Base-by-base conservation (phyloP, 2,329 filamentous ascomycete genomes). In the Graphium sp. region DNA sequence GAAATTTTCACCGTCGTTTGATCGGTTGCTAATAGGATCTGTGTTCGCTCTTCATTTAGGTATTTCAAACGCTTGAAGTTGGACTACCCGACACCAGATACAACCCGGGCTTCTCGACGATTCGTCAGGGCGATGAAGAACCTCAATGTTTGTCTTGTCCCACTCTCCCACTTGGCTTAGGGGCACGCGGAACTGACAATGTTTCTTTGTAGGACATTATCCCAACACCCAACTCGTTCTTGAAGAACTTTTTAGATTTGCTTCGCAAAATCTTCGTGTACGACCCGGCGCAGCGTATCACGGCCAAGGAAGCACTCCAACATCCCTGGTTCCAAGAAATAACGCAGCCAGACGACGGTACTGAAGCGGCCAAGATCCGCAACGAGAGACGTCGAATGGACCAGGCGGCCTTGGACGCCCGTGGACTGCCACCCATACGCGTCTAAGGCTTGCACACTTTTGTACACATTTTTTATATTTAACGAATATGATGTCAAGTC, bases 91-190 rank as follows among this genome's bases (percentile, higher is more conserved):
- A 64, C 62, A 3, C 39, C 53, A 2, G 72, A 77, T 9, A 78
- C 74, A 1, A 72, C 68, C 0, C 56, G 72, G 32, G 70, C 72
- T 4, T 77, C 72, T 1, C 58, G 62, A 35, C 57, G 70, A 40
- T 79, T 77, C 41, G 74, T 79, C 9, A 73, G 72, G 46, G 72
- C 70, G n/a, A 79, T 79, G 74, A 78, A 77, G 47, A 60, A 59
- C 31, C 51, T 79, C 17, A 57, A 65, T 34, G 73, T 78, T 53
- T 37, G 66, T 52, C 5, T 26, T 12, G 19, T 22, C 16, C 13
- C n/a, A 19, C 8, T 21, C 14, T 4, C 10, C 9, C 6, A 11
- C 8, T 18, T 12, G 7, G 13, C 15, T n/a, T n/a, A n/a, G n/a
- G n/a, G n/a, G n/a, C n/a, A n/a, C n/a, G n/a, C 22, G 5, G 10